These are phyloP conservation scores for Clavaria fumosa DNA, from an alignment of 768 basidiomycete species.

Conservation along the genomic window DNA sequence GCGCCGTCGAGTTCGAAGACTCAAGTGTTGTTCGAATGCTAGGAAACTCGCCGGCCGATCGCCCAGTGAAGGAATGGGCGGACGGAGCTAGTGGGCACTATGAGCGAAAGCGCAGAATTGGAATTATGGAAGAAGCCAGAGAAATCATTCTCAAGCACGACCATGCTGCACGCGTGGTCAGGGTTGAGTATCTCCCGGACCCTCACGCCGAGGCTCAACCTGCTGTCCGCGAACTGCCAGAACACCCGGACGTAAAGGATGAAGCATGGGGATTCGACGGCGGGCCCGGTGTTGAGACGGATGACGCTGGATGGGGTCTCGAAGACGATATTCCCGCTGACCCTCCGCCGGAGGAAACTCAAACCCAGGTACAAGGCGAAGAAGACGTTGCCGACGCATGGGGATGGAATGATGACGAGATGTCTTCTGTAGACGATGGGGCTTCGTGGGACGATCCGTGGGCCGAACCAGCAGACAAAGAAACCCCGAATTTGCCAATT, in stretches of 20 bases:
- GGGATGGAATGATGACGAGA: conserved; percentile 58
- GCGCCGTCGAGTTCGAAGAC: conserved; percentile 56
- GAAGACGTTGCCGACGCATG: conserved; percentile 32
- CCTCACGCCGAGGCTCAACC: conserved; percentile 18
- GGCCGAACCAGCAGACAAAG: conserved; percentile 34
- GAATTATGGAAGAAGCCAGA: conserved; percentile 50
- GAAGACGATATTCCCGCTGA: conserved; percentile 27
- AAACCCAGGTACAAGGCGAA: conserved; percentile 8
- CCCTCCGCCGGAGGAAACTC: conserved; percentile 6
- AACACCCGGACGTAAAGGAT: conserved; percentile 11
- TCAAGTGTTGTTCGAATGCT: conserved; percentile 34
- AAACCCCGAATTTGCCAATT: too few relatives aligned
- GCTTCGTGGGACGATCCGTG: conserved; percentile 55
- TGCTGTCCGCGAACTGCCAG: conserved; percentile 17
- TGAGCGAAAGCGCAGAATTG: conserved; percentile 55
- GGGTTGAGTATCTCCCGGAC: conserved; percentile 22
- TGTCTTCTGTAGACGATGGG: conserved; percentile 21
- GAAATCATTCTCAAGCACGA: conserved; percentile 32
- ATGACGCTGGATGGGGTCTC: conserved; percentile 36
- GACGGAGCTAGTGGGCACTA: conserved; percentile 58
- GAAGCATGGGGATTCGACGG: conserved; percentile 35
- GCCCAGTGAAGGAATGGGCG: conserved; percentile 51
- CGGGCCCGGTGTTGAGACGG: conserved; percentile 18
- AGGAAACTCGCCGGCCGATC: conserved; percentile 30
- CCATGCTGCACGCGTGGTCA: conserved; percentile 25